Conservation (phyloP, 139 green algal genomes). For the Chlorella sp. region DNA sequence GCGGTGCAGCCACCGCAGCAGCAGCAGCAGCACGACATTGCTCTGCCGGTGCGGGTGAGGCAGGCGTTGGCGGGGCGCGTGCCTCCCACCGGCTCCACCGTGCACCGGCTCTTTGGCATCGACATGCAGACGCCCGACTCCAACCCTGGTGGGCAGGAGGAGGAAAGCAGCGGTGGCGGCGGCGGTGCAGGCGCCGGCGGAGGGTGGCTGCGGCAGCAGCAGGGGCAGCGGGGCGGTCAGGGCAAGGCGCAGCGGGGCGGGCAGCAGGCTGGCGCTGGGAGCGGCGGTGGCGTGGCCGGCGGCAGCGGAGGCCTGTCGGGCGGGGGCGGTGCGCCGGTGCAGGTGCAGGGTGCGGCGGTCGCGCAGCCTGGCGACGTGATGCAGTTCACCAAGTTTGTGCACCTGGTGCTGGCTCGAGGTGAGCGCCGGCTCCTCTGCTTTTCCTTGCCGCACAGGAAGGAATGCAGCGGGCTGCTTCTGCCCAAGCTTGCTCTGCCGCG, state of each 20-base stretch:
- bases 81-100: slow-evolving; percentile 18
- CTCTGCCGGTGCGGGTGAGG: slow-evolving; percentile 7
- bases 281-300: background rate
- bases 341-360: background rate
- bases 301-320: too few relatives aligned
- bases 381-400: slow-evolving; percentile 68
- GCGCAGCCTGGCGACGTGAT: slow-evolving; percentile 34
- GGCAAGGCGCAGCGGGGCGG: background rate
- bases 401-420: slow-evolving; percentile 58
- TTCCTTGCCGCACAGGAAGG: too few relatives aligned
- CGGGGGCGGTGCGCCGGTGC: too few relatives aligned
- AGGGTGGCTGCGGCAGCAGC: too few relatives aligned
- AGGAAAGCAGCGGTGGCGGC: slow-evolving; percentile 9
- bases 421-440: background rate
- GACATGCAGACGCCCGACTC: slow-evolving; percentile 44
- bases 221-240: too few relatives aligned
- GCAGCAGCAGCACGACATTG: slow-evolving; percentile 7
- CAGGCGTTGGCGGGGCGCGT: background rate
- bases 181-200: background rate
- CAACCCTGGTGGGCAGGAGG: too few relatives aligned
- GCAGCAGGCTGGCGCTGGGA: too few relatives aligned
- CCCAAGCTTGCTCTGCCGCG: too few relatives aligned
- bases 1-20: background rate
- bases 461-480: too few relatives aligned
- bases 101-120: slow-evolving; percentile 59